Evolutionary conservation across 140 eudicot genomes (phyloP).

Genomic region (Cichorium intybus): DNA sequence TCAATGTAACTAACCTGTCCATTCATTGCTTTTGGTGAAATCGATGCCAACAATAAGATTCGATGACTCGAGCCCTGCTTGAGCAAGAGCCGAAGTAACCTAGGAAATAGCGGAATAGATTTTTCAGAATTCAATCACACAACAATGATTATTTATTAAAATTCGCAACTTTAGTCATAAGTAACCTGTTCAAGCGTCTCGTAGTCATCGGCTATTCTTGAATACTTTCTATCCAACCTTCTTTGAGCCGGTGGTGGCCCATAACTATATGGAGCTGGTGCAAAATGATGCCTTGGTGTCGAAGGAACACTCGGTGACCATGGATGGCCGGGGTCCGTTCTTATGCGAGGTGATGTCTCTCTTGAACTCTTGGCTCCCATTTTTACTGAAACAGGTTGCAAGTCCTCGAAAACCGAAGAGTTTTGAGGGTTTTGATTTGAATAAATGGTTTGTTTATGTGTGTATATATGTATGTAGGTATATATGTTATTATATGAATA

Average conservation of each 20-base stretch:
- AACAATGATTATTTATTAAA: neutral
- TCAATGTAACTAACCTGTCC: slow-evolving; percentile 53
- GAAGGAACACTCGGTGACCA: slow-evolving; percentile 6
- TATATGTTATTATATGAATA: neutral
- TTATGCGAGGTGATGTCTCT: slow-evolving; percentile 15
- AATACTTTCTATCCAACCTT: slow-evolving; percentile 40
- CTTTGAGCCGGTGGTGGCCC: slow-evolving; percentile 23
- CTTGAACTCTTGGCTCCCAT: slow-evolving; percentile 55
- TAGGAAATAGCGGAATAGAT: neutral
- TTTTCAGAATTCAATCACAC: neutral
- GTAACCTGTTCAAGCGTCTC: slow-evolving; percentile 65
- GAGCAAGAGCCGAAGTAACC: slow-evolving; percentile 70
- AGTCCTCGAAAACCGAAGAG: neutral
- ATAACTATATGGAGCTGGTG: slow-evolving; percentile 19
- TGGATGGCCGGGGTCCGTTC: slow-evolving; percentile 2
- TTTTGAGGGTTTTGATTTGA: slow-evolving; percentile 3
- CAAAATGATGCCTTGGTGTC: slow-evolving; percentile 38
- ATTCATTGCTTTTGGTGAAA: slow-evolving; percentile 85
- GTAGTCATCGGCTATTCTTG: slow-evolving; percentile 64
- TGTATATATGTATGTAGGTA: neutral
- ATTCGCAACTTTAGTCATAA: neutral
- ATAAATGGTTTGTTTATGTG: neutral
- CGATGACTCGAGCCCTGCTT: slow-evolving; percentile 72
- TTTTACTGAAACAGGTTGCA: neutral
- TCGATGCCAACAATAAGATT: slow-evolving; percentile 83